Percentiles rank a stretch among this genome's conserved stretches.
These are phyloP conservation scores for Luffa acutangula DNA, from an alignment of 306 rosid genomes.

Conservation along the genomic window DNA sequence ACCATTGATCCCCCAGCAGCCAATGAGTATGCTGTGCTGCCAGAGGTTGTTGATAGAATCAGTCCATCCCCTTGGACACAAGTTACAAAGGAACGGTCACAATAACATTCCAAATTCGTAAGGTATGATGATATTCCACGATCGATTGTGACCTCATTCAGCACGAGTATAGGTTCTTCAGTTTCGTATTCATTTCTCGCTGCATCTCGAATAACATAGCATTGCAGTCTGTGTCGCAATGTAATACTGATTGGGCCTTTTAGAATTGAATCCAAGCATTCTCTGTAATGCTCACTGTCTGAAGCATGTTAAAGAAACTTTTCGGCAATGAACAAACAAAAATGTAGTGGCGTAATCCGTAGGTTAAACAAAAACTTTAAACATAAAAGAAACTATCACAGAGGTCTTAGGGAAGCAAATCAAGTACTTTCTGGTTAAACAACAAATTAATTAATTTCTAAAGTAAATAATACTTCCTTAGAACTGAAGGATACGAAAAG, in stretches of 20 bases:
- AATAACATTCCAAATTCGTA: conserved; percentile 87
- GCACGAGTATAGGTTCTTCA: conserved; percentile 79
- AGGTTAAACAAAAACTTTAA: background rate
- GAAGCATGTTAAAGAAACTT: conserved; percentile 50
- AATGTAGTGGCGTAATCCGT: background rate
- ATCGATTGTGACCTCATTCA: conserved; percentile 93
- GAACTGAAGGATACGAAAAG: conserved; percentile 74
- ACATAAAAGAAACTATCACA: background rate
- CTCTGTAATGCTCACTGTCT: conserved; percentile 80
- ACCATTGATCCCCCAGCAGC: conserved; percentile 99
- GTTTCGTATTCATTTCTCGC: conserved; percentile 70
- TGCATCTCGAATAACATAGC: conserved; percentile 74
- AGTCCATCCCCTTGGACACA: conserved; percentile 95
- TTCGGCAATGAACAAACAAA: background rate
- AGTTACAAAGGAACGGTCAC: conserved; percentile 84
- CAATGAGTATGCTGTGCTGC: conserved; percentile 94
- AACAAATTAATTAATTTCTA: background rate
- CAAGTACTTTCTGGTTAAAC: background rate
- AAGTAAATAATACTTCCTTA: background rate
- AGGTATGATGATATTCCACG: conserved; percentile 95
- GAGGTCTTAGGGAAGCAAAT: background rate
- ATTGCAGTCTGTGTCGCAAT: conserved; percentile 69
- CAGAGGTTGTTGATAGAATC: conserved; percentile 88
- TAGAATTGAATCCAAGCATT: conserved; percentile 63
- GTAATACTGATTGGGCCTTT: conserved; percentile 89